A percentile compares a stretch with the other conserved stretches of the same genome.
phyloP scores from a whole-genome alignment of 768 basidiomycete genomes.

The Psilocybe cubensis region DNA sequence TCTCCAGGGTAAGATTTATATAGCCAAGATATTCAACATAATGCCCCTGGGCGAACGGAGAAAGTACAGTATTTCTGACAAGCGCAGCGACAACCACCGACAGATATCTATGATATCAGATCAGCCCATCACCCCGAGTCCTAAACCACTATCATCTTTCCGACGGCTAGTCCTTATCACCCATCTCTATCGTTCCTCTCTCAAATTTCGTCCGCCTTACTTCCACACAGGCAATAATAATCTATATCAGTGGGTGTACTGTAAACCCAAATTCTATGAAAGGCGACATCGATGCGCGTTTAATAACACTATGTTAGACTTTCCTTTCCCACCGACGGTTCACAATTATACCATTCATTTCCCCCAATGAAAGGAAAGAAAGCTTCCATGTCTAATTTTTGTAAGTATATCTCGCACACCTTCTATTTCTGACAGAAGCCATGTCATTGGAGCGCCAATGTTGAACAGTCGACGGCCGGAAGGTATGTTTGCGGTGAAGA shows the following conservation, averaged over 20 bases:
- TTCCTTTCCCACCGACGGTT: neutral
- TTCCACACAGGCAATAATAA: neutral
- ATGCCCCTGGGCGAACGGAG: conserved; percentile 4
- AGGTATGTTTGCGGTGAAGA: neutral
- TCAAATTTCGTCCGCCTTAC: neutral
- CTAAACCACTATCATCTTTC: neutral
- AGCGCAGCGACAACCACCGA: neutral
- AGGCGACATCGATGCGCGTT: neutral
- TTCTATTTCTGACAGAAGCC: neutral
- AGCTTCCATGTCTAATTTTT: neutral
- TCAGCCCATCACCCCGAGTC: neutral
- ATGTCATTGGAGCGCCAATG: neutral
- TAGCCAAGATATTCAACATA: neutral
- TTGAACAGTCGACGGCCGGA: too few relatives aligned
- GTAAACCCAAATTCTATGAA: neutral
- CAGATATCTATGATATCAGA: neutral
- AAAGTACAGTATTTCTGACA: neutral
- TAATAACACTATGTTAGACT: neutral
- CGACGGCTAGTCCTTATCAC: neutral
- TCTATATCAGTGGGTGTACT: neutral
- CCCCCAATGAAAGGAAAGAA: neutral
- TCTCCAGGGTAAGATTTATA: neutral
- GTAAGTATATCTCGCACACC: neutral
- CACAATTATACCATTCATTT: neutral
- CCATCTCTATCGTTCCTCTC: neutral